Evolutionary conservation across 805 yeast genomes (phyloP).

Genomic region (Sugiyamaella smithiae): DNA sequence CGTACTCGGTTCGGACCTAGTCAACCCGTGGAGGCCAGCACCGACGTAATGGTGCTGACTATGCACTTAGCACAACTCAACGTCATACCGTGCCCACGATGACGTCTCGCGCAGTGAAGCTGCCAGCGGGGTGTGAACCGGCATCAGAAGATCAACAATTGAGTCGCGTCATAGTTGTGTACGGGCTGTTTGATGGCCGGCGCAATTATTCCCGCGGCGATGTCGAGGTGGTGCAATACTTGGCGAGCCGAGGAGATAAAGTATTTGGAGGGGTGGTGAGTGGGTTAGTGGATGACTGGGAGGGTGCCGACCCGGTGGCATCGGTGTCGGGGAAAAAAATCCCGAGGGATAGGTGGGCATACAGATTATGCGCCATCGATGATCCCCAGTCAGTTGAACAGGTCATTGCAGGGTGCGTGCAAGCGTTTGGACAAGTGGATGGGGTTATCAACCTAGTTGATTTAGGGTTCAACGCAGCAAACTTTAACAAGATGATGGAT

Average conservation of each 20-base stretch:
- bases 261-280: background rate
- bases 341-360: background rate
- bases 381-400: conserved; percentile 16
- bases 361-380: background rate
- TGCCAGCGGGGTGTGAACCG: background rate
- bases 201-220: background rate
- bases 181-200: background rate
- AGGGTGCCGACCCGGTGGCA: background rate
- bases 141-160: background rate
- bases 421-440: conserved; percentile 25
- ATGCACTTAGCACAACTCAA: too few species aligned
- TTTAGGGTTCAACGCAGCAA: conserved; percentile 24
- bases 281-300: background rate
- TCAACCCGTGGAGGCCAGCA: background rate
- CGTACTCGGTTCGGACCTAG: background rate
- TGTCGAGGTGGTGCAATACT: background rate
- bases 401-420: conserved; percentile 24
- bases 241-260: background rate
- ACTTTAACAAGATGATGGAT: conserved; percentile 27
- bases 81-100: background rate
- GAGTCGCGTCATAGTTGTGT: background rate
- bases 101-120: background rate
- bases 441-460: conserved; percentile 23
- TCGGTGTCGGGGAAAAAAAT: background rate
- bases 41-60: too few species aligned